phyloP scores from a whole-genome alignment of 2,329 filamentous ascomycete species.

The Phoma herbarum region DNA sequence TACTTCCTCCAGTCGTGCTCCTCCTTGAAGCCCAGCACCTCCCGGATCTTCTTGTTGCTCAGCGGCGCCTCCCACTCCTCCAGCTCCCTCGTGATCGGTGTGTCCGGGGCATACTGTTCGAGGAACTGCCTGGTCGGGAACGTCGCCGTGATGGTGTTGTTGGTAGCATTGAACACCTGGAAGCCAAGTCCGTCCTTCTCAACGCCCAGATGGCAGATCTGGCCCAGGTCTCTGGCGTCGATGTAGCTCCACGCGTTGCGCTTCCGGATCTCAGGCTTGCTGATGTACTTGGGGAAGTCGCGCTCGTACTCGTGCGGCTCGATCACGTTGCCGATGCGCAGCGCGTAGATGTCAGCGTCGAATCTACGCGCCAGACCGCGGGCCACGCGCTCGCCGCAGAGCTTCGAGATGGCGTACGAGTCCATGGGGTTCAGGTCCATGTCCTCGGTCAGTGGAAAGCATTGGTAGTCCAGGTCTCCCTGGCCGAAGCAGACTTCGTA shows the following conservation, averaged over 20 bases:
- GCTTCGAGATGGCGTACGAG: constrained; percentile 68
- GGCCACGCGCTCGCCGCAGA: constrained; percentile 66
- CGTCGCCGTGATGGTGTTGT: constrained; percentile 67
- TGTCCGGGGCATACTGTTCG: constrained; percentile 59
- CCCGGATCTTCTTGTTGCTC: constrained; percentile 67
- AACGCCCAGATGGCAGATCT: constrained; percentile 66
- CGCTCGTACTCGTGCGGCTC: constrained; percentile 67
- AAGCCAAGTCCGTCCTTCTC: constrained; percentile 66
- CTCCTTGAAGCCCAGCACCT: constrained; percentile 67
- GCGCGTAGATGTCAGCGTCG: constrained; percentile 65
- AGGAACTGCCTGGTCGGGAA: constrained; percentile 63
- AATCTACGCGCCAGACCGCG: constrained; percentile 66
- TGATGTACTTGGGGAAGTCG: constrained; percentile 62
- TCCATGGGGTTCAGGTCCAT: constrained; percentile 69
- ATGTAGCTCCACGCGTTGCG: constrained; percentile 71
- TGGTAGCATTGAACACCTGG: constrained; percentile 71
- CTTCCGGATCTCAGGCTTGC: constrained; percentile 61
- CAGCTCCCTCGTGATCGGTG: constrained; percentile 64
- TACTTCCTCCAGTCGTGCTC: constrained; percentile 66
- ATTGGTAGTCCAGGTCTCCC: constrained; percentile 64
- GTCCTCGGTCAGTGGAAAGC: constrained; percentile 68
- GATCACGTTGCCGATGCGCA: constrained; percentile 69
- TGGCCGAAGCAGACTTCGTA: constrained; percentile 71
- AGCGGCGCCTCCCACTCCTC: constrained; percentile 67
- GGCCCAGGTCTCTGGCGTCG: constrained; percentile 68